phyloP scores from a whole-genome alignment of 2,329 filamentous ascomycete species.

The Alternaria ventricosa region DNA sequence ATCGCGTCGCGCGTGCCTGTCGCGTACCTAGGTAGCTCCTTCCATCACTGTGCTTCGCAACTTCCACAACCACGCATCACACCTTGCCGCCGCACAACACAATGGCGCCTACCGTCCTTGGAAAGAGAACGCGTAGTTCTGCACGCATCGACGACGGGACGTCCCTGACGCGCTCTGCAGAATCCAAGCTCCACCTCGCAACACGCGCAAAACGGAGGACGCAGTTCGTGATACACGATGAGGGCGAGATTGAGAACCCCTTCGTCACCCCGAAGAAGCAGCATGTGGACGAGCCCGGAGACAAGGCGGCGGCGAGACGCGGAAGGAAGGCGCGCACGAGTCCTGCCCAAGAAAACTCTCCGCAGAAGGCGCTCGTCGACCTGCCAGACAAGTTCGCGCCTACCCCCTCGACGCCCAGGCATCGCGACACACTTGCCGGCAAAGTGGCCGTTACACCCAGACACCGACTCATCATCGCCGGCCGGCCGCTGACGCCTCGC shows the following conservation, averaged over 20 bases:
- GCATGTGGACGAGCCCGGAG: slow-evolving; percentile 50
- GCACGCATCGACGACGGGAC: slow-evolving; percentile 30
- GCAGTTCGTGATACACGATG: slow-evolving; percentile 57
- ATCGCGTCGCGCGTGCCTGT: slow-evolving; percentile 20
- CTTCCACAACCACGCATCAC: slow-evolving; percentile 29
- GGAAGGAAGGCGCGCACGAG: slow-evolving; percentile 42
- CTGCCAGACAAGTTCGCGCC: slow-evolving; percentile 56
- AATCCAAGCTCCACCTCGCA: slow-evolving; percentile 26
- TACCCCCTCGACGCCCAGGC: slow-evolving; percentile 75
- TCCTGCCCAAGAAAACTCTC: slow-evolving; percentile 56
- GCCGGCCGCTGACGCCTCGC: slow-evolving; percentile 75
- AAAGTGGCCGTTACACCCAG: slow-evolving; percentile 78
- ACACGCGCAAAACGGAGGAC: slow-evolving; percentile 54
- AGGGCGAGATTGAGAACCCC: slow-evolving; percentile 73
- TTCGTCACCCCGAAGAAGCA: slow-evolving; percentile 52
- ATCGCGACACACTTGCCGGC: slow-evolving; percentile 77
- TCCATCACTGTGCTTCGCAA: slow-evolving; percentile 19
- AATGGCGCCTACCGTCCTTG: slow-evolving; percentile 47
- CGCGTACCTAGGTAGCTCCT: slow-evolving; percentile 8
- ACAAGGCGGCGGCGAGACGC: slow-evolving; percentile 46
- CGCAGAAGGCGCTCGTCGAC: slow-evolving; percentile 54
- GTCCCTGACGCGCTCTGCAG: slow-evolving; percentile 35
- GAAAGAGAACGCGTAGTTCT: slow-evolving; percentile 49
- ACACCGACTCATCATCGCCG: slow-evolving; percentile 79
- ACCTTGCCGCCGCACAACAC: slow-evolving; percentile 23